phyloP scores from a whole-genome alignment of 108 stramenopile genomes.

The Tribonema minus region DNA sequence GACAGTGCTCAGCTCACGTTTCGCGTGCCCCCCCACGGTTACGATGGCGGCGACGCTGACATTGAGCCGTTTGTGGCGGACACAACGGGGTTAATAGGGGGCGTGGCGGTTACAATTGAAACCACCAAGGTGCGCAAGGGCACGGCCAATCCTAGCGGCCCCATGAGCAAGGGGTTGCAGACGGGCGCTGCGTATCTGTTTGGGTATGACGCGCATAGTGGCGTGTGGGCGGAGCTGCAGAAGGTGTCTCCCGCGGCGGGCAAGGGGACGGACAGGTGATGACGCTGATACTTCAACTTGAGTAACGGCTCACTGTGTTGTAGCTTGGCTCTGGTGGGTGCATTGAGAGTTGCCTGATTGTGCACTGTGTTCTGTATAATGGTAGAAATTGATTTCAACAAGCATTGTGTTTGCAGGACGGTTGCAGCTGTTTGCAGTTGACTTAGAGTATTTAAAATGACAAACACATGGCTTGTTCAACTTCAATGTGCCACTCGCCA shows the following conservation, averaged over 20 bases:
- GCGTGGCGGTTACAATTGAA: neutral
- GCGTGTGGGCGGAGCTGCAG: constrained; percentile 2
- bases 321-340: no score
- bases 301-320: no score
- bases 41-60: neutral
- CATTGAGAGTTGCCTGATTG: no score
- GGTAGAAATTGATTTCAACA: no score
- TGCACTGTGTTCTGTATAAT: no score
- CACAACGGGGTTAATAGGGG: neutral
- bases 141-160: constrained; percentile 20
- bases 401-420: no score
- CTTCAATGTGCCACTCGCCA: no score
- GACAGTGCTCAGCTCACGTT: constrained; percentile 16
- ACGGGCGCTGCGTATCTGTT: constrained; percentile 33
- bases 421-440: no score
- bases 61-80: neutral
- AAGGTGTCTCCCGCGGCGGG: constrained; percentile 11
- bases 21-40: constrained; percentile 8
- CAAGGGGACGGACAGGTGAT: no score
- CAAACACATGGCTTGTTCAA: no score
- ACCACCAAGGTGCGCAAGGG: constrained; percentile 10
- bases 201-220: neutral
- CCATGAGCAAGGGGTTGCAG: neutral
- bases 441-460: no score
- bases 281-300: no score